Conservation (phyloP, 2,329 filamentous ascomycete genomes). For the Aspergillus sp. region DNA sequence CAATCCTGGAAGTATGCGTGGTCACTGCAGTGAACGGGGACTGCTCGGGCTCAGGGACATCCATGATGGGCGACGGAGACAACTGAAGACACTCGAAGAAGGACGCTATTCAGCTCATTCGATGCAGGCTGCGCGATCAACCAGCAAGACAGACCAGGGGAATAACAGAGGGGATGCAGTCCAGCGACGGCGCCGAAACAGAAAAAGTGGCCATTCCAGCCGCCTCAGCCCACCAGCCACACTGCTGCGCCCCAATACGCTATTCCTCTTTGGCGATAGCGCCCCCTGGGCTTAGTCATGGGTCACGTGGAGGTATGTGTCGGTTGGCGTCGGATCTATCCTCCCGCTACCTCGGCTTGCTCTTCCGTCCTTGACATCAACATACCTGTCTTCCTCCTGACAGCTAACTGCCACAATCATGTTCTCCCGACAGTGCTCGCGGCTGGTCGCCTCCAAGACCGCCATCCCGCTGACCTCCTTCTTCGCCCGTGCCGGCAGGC, state of each 20-base stretch:
- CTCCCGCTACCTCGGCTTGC: too few species aligned
- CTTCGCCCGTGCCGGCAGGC: conserved; percentile 22
- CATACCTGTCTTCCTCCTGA: neutral
- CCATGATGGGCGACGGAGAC: conserved; percentile 49
- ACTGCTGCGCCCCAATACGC: neutral
- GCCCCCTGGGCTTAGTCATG: too few species aligned
- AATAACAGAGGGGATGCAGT: neutral
- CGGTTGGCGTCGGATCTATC: too few species aligned
- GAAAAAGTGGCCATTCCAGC: neutral
- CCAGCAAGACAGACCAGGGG: neutral
- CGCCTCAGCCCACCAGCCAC: neutral
- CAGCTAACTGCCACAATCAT: conserved; percentile 14
- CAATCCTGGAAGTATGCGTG: conserved; percentile 57
- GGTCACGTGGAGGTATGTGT: too few species aligned
- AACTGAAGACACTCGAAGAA: conserved; percentile 1
- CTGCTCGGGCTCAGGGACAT: conserved; percentile 75
- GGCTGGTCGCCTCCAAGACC: conserved; percentile 51
- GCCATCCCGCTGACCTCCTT: conserved; percentile 28
- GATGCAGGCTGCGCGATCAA: neutral
- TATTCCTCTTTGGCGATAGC: conserved; percentile 1
- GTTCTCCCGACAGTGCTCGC: conserved; percentile 43
- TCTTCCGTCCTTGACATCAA: too few species aligned
- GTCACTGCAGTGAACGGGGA: conserved; percentile 87
- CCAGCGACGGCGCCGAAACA: neutral
- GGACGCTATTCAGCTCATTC: neutral